phyloP scores from a whole-genome alignment of 768 basidiomycete species.

The Basidioascus undulatus region DNA sequence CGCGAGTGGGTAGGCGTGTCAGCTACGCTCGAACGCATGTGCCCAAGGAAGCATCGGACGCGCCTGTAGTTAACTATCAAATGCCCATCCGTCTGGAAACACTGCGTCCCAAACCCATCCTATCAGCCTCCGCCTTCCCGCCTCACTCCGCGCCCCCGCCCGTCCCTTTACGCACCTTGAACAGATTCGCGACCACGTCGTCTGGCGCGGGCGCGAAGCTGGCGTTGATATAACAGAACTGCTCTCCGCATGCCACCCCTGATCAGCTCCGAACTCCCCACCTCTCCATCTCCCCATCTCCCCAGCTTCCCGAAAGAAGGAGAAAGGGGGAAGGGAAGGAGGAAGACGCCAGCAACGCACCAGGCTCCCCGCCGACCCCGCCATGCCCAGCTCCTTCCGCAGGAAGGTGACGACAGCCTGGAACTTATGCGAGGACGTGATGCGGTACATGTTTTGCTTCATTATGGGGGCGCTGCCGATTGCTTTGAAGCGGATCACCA shows the following conservation, averaged over 20 bases:
- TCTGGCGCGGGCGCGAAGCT: conserved; percentile 65
- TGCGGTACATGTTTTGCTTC: conserved; percentile 97
- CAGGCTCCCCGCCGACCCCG: too few relatives aligned
- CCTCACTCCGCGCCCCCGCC: background rate
- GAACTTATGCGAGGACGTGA: conserved; percentile 78
- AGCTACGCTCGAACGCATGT: too few relatives aligned
- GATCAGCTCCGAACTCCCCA: background rate
- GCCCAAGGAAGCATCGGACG: too few relatives aligned
- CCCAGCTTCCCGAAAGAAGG: too few relatives aligned
- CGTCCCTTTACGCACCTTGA: conserved; percentile 26
- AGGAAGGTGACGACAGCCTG: conserved; percentile 87
- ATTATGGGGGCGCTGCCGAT: conserved; percentile 95
- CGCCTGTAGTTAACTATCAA: conserved; percentile 81
- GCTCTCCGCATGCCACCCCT: background rate
- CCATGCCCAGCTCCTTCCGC: conserved; percentile 62
- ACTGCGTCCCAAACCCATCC: conserved; percentile 23
- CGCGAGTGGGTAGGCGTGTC: too few relatives aligned
- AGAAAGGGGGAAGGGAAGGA: background rate
- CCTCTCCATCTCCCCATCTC: too few relatives aligned
- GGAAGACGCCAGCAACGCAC: too few relatives aligned
- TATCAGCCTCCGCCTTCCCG: background rate
- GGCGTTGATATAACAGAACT: conserved; percentile 36
- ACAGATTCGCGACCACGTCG: conserved; percentile 54
- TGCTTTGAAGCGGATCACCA: conserved; percentile 90
- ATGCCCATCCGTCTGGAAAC: conserved; percentile 66